Base-by-base conservation (phyloP, 441 rosid genomes). In the Jatropha podagrica region DNA sequence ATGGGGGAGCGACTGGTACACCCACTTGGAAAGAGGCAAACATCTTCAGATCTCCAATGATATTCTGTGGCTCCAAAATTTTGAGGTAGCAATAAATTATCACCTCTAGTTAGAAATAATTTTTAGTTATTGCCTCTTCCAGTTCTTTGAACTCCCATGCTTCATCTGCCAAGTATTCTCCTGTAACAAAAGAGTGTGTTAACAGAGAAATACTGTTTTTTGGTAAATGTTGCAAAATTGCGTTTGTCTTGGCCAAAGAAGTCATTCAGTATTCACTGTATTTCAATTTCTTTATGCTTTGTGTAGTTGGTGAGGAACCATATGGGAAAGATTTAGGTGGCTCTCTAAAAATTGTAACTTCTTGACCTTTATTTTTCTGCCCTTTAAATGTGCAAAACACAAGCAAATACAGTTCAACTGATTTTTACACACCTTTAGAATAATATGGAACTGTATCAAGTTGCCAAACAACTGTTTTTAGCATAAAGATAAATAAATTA, bases 121-220 rank as follows among this genome's bases (percentile, higher is more conserved):
- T 84, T 84, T 87, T 92, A 18, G 91, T 78, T 54, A 91, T 89
- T 54, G 93, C 92, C 74, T 89, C 97, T 84, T 96, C 95, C 73
- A 92, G 85, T 72, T 96, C 97, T 65, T 83, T 83, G 88, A 92
- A 94, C 20, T 94, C 95, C 97, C 99, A 91, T 14, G 97, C 95
- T 72, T 91, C 92, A 58, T 92, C 90, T 27, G 89, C 97, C 32
- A 85, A 86, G 79, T 92, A 94, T 81, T 89, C 88, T 72, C 97
- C 99, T 96, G 84, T 65, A 75, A 44, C 42, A 60, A 74, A 14
- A 65, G 46, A 56, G 48, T 67, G 14, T 13, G 40, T 51, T 18
- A 20, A 15, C 48, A 40, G 11, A 64, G 40, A 4, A 42, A 26
- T 13, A 46, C 6, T 54, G 15, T 65, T 54, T 71, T 61, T 56